Evolutionary conservation across 768 basidiomycete species (phyloP).

Genomic region (Pulveroboletus frians): DNA sequence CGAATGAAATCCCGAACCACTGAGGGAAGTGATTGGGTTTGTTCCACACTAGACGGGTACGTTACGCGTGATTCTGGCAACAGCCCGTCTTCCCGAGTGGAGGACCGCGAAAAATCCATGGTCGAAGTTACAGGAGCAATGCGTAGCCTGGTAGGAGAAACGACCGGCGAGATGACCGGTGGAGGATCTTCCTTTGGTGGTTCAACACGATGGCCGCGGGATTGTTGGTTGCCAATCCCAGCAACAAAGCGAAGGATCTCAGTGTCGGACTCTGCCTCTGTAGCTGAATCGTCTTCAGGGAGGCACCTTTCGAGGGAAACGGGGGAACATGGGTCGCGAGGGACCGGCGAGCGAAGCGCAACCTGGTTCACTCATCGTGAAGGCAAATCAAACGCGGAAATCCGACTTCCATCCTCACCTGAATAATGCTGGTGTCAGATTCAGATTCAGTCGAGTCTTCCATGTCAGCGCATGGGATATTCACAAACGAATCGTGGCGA

Average conservation of each 20-base stretch:
- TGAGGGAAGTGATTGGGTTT: constrained; percentile 20
- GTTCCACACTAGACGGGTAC: background rate
- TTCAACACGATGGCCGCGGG: background rate
- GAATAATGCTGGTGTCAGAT: constrained; percentile 20
- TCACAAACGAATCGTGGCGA: constrained; percentile 4
- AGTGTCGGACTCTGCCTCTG: constrained; percentile 32
- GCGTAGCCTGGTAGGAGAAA: constrained; percentile 23
- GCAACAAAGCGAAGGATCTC: constrained; percentile 20
- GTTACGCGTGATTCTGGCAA: background rate
- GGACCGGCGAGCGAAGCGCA: background rate
- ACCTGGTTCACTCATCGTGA: background rate
- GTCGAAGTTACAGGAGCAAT: constrained; percentile 1
- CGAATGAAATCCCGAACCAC: constrained; percentile 28
- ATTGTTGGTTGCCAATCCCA: constrained; percentile 12
- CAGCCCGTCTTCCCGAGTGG: constrained; percentile 8
- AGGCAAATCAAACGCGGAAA: background rate
- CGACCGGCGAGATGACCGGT: constrained; percentile 23
- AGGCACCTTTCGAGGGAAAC: background rate
- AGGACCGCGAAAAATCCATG: background rate
- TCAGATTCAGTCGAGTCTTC: constrained; percentile 33
- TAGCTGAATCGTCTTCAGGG: constrained; percentile 26
- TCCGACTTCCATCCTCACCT: constrained; percentile 2
- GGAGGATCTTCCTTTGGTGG: constrained; percentile 1
- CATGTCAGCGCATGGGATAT: constrained; percentile 1
- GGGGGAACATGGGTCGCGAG: background rate